A percentile compares a stretch with the other conserved stretches of the same genome.
Evolutionary conservation across 1,284 basidiomycete genomes (phyloP).

Genomic region (Marasmius sp.): DNA sequence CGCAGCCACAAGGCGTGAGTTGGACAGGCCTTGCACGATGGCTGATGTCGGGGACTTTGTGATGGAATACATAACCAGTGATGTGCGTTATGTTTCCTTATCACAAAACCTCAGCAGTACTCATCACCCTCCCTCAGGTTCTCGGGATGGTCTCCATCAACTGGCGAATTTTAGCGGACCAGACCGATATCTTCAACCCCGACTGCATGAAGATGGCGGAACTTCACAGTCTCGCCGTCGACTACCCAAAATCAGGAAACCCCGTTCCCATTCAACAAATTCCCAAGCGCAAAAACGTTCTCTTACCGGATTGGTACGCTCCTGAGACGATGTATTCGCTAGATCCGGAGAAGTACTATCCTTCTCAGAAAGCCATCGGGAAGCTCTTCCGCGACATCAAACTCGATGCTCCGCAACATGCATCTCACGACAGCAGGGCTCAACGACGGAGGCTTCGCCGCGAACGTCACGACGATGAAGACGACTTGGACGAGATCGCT

Average conservation of each 20-base stretch:
- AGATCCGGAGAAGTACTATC: conserved; percentile 43
- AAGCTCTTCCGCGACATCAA: conserved; percentile 56
- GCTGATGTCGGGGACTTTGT: conserved; percentile 76
- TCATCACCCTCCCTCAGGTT: conserved; percentile 32
- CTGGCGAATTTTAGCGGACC: conserved; percentile 71
- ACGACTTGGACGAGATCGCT: conserved; percentile 1
- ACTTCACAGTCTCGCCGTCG: conserved; percentile 70
- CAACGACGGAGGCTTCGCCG: background rate
- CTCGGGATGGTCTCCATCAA: conserved; percentile 60
- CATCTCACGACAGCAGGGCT: background rate
- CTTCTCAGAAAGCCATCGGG: conserved; percentile 53
- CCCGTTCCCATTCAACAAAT: conserved; percentile 37
- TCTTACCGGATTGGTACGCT: conserved; percentile 60
- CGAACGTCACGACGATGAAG: background rate
- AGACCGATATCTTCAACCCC: conserved; percentile 57
- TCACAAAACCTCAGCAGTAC: background rate
- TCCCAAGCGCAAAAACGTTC: conserved; percentile 1
- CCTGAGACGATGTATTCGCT: conserved; percentile 48
- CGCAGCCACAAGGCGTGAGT: conserved; percentile 43
- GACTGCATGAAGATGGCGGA: conserved; percentile 64
- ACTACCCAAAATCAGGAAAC: conserved; percentile 66
- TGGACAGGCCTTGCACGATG: conserved; percentile 60
- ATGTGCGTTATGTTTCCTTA: conserved; percentile 38
- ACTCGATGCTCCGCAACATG: conserved; percentile 8
- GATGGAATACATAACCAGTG: conserved; percentile 68